Conservation (phyloP, 805 yeast genomes). For the Wickerhamiella domercqiae region DNA sequence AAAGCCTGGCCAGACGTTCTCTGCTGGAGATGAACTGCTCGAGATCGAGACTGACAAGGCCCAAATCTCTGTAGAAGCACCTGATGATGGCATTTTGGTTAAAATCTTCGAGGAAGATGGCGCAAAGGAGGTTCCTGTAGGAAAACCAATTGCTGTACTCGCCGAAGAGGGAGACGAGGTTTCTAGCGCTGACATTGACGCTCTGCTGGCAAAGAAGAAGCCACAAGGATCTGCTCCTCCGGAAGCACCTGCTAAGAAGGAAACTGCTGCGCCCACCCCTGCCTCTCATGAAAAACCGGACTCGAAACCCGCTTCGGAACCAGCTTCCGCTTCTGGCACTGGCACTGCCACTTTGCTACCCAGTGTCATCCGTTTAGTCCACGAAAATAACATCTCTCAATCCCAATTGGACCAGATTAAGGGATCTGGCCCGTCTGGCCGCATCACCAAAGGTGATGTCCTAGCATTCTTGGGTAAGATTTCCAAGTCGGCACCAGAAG, state of each 20-base stretch:
- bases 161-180: conserved; percentile 86
- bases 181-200: conserved; percentile 44
- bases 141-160: conserved; percentile 72
- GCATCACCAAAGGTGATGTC: conserved; percentile 82
- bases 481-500: conserved; percentile 35
- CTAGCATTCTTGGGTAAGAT: conserved; percentile 69
- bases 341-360: conserved; percentile 49
- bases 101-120: conserved; percentile 59
- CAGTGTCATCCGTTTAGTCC: conserved; percentile 44
- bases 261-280: conserved; percentile 8
- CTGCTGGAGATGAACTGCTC: conserved; percentile 87
- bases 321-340: conserved; percentile 18
- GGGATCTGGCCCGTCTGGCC: conserved; percentile 82
- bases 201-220: conserved; percentile 17
- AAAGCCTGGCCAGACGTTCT: conserved; percentile 55
- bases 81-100: conserved; percentile 81
- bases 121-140: conserved; percentile 65
- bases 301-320: conserved; percentile 9
- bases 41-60: conserved; percentile 98
- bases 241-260: conserved; percentile 11
- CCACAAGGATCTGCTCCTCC: conserved; percentile 8
- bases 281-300: conserved; percentile 3
- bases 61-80: conserved; percentile 92
- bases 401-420: conserved; percentile 52
- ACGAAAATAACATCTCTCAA: conserved; percentile 42